Base-by-base conservation (phyloP, 192 early-diverging fungal species). In the Backusella tuberculispora region DNA sequence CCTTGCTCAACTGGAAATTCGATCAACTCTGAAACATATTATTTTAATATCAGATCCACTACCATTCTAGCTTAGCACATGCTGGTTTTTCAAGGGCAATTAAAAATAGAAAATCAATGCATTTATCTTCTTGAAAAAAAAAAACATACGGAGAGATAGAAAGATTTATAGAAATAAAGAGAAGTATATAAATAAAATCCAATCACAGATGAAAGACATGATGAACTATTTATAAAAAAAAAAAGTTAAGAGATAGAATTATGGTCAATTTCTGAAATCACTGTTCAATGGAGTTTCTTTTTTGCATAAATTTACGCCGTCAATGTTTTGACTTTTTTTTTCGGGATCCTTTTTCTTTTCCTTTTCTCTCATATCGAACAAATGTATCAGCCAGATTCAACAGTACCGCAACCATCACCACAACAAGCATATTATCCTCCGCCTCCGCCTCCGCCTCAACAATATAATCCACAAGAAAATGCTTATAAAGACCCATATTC, bases 351-450 rank as follows among this genome's bases (percentile, higher is more conserved):
- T 71, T 50, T 56, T 15, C 40, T 6, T 66, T 9, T 66, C 13
- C 14, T 17, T n/a, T n/a, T 41, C 15, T 12, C n/a, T 13, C 10
- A 66, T 3, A 40, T 34, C 37, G 34, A 46, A 24, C 48, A 34
- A 38, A 26, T 43, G 19, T 21, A 67, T 21, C 66, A 40, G 7
- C 66, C 66, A n/a, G 38, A 67, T 40, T 67, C 53, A 60, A 60
- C 53, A 13, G 53, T 60, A 9, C 53, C 53, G 10, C 53, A 60
- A 60, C 53, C 24, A 1, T 19, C 68, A 50, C 34, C 68, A 3
- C 71, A 53, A 26, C 71, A 72, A 37, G 17, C 24, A 12, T 72
- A 72, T 24, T 21, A 50, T 15, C 71, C 71, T 63, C 71, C 66
- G 26, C 21, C 48, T 14, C 34, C 19, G 0, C 37, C 26, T 21